phyloP scores from a whole-genome alignment of 148 eudicot genomes.

The Polygonum maritimum region DNA sequence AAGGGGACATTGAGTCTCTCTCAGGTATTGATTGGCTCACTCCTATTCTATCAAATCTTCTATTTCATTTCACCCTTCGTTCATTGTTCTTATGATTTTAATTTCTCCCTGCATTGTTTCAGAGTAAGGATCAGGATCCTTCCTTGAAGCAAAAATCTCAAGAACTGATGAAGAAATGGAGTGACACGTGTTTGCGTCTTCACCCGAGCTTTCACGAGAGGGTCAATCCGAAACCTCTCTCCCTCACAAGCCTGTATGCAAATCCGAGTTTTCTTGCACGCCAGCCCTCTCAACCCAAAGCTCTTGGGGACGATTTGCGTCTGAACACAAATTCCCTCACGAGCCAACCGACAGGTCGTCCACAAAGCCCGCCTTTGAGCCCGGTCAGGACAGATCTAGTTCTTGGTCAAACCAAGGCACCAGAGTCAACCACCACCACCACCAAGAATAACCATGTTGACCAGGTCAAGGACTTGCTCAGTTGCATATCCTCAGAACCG shows the following conservation, averaged over 20 bases:
- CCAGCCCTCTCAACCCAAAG: conserved; percentile 37
- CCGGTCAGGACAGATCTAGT: conserved; percentile 84
- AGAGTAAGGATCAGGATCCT: conserved; percentile 52
- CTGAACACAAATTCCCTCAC: conserved; percentile 30
- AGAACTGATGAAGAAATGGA: conserved; percentile 87
- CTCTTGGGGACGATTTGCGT: conserved; percentile 32
- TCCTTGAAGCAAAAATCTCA: conserved; percentile 49
- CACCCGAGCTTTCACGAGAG: conserved; percentile 70
- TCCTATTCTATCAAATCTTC: not conserved
- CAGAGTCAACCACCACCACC: conserved; percentile 7
- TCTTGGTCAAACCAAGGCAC: conserved; percentile 42
- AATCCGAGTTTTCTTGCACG: conserved; percentile 48
- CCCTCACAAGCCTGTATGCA: conserved; percentile 39
- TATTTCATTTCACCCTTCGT: not conserved
- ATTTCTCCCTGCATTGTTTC: conserved; percentile 1
- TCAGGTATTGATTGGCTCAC: conserved; percentile 30
- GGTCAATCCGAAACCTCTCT: conserved; percentile 36
- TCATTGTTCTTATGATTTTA: not conserved
- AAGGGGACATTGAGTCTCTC: conserved; percentile 22
- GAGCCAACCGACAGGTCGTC: conserved; percentile 8
- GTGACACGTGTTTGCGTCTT: conserved; percentile 53
- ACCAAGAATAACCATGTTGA: conserved; percentile 20
- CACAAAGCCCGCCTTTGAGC: conserved; percentile 39
- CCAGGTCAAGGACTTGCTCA: conserved; percentile 41
- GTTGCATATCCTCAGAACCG: conserved; percentile 56